Base-by-base conservation (phyloP, 2,329 filamentous ascomycete genomes). In the Mycogone perniciosa region DNA sequence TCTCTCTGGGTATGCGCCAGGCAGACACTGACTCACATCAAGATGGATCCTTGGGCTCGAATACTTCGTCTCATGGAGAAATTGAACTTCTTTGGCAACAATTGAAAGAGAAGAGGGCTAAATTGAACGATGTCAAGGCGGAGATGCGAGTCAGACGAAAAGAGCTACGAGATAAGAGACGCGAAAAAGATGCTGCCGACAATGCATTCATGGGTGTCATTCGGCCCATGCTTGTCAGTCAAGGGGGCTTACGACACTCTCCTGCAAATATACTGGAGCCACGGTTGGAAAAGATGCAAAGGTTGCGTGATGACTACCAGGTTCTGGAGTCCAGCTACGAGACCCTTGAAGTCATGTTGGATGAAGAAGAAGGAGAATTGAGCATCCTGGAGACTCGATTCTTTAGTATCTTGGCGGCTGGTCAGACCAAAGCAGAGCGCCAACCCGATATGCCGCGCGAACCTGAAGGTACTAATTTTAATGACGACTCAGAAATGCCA, bases 201-300 rank as follows among this genome's bases (percentile, higher is more conserved):
- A 72, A 72, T 54, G 60, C 60, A 1, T 70, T 73, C 42, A 71
- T 73, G 69, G 62, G 62, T 30, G 55, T 67, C 11, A 54, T 72
- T 20, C 63, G 71, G 4, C 69, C 67, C 0, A 59, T 71, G 27
- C 58, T 72, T 4, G 58, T 70, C 20, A 62, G 57, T 43, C 60
- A 59, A 20, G 52, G 54, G 35, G 56, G 58, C 26, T 44, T 55
- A 26, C 48, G 55, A 7, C 52, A 56, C 6, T 53, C 59, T 10
- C 55, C 63, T 1, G 45, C 57, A 5, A 55, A 60, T 8, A 37
- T 60, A 1, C 50, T 72, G 10, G 59, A 66, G 20, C 56, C 59
- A 13, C 59, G 59, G 7, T 57, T 72, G 39, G 58, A 56, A 10
- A 63, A 67, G 5, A 67, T 74, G 62, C 69, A 74, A 44, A 53